Base-by-base conservation (phyloP, 2,329 filamentous ascomycete species). In the Xylariaceae sp. region DNA sequence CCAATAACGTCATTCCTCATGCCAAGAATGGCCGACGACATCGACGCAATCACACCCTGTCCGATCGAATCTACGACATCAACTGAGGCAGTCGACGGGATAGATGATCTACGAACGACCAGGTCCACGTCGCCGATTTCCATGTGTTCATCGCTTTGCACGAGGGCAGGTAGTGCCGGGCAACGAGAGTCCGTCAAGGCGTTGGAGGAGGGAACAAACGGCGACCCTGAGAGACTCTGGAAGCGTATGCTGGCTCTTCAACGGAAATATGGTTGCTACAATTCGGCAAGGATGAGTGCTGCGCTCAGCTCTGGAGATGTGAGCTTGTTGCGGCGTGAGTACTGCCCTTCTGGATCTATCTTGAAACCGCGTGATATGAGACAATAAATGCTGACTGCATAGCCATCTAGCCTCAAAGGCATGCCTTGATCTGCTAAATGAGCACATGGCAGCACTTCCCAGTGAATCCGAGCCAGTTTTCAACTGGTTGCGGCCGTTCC, bases 211-310 rank as follows among this genome's bases (percentile, higher is more conserved):
- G 70, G 72, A 10, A 74, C 68, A 40, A 61, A 63, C 20, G 71
- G 75, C 24, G 74, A 77, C 53, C 75, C 72, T 3, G 66, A 70
- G 16, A 71, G 73, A 29, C 63, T 80, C 3, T 80, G 77, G 77
- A 64, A 68, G 42, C 77, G 77, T 58, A 80, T 80, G 77, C 70
- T 80, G 2, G 72, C 75, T 41, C 68, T 80, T 7, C 77, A 80
- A 63, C 67, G 70, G 55, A 70, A 67, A 4, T 80, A 77, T 46
- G 73, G 74, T 5, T 80, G 77, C 66, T 80, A 80, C 58, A 77
- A 75, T 23, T 80, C 77, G 15, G 75, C 77, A 11, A 67, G 77
- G 26, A 78, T 80, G 63, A 75, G 77, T 42, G 69, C 79, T 35
- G 77, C 77, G 0, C 64, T 78, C 11, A 72, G 72, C 35, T 73